Conservation (phyloP, 352 stramenopile species). For the Phytophthora melonis region DNA sequence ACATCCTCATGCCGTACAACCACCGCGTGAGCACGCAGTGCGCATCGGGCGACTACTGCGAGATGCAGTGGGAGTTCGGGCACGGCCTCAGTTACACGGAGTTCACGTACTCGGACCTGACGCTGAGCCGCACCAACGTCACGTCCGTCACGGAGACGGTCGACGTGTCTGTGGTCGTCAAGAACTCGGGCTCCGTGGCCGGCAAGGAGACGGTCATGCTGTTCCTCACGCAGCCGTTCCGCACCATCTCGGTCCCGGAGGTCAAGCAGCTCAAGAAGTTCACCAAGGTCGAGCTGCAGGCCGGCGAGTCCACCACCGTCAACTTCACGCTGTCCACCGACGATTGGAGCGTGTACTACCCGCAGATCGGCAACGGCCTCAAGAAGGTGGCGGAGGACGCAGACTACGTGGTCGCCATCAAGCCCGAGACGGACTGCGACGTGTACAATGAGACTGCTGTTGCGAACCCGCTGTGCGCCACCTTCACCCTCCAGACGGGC, state of each 20-base stretch:
- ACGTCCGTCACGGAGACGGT: slow-evolving; percentile 44
- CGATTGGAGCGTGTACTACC: slow-evolving; percentile 70
- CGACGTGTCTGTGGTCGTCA: slow-evolving; percentile 66
- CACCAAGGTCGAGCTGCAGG: slow-evolving; percentile 66
- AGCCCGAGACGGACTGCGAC: slow-evolving; percentile 77
- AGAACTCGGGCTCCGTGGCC: slow-evolving; percentile 58
- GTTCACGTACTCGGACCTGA: slow-evolving; percentile 62
- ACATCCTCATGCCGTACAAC: slow-evolving; percentile 77
- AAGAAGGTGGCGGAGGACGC: slow-evolving; percentile 66
- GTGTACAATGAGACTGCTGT: slow-evolving; percentile 53
- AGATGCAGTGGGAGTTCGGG: slow-evolving; percentile 74
- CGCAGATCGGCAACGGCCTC: slow-evolving; percentile 64
- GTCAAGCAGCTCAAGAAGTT: slow-evolving; percentile 87
- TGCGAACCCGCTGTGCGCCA: slow-evolving; percentile 41
- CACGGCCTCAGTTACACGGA: slow-evolving; percentile 71
- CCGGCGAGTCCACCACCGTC: slow-evolving; percentile 45
- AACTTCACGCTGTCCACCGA: slow-evolving; percentile 51
- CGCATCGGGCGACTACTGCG: slow-evolving; percentile 46
- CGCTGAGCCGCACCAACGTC: slow-evolving; percentile 41
- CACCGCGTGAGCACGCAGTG: slow-evolving; percentile 66
- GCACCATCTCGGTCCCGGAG: slow-evolving; percentile 67
- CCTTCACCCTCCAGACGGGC: slow-evolving; percentile 38
- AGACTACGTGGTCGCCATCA: slow-evolving; percentile 71
- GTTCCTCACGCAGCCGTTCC: slow-evolving; percentile 75
- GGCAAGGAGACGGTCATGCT: slow-evolving; percentile 83